These are phyloP conservation scores for Melanogaster broomeanus DNA, from an alignment of 768 basidiomycete genomes.

Conservation along the genomic window DNA sequence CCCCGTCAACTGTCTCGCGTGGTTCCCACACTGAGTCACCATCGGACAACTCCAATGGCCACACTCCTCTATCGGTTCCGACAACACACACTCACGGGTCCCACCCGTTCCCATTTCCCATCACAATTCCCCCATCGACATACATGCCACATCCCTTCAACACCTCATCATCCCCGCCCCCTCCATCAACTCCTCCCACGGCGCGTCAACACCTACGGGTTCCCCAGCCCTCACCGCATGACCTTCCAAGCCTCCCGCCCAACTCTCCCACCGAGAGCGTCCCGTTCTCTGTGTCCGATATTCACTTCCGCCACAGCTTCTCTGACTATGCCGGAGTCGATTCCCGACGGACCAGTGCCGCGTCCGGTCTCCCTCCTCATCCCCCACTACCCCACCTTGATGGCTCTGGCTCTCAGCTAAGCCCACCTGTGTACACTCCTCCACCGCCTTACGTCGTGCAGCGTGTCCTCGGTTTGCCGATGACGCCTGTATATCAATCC, in stretches of 20 bases:
- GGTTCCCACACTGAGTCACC: slow-evolving; percentile 22
- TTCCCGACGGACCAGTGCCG: slow-evolving; percentile 34
- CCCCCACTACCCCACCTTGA: slow-evolving; percentile 38
- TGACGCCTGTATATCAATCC: slow-evolving; percentile 21
- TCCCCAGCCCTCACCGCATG: slow-evolving; percentile 23
- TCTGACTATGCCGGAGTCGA: slow-evolving; percentile 32
- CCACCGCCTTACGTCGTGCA: slow-evolving; percentile 34
- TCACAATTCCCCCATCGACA: slow-evolving; percentile 46
- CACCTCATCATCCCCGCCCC: slow-evolving; percentile 19
- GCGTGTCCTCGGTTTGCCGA: slow-evolving; percentile 31
- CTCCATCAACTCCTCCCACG: slow-evolving; percentile 2
- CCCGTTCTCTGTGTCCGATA: slow-evolving; percentile 55
- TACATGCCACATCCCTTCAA: slow-evolving; percentile 26
- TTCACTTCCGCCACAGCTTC: slow-evolving; percentile 47
- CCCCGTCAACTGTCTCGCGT: slow-evolving; percentile 33
- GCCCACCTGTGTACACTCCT: slow-evolving; percentile 10
- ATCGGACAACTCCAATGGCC: slow-evolving; percentile 23
- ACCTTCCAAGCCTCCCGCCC: slow-evolving; percentile 27
- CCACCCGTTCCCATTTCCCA: slow-evolving; percentile 45
- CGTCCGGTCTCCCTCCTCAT: slow-evolving; percentile 43
- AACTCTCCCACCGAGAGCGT: slow-evolving; percentile 59
- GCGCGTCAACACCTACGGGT: slow-evolving; percentile 30
- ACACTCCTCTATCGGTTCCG: slow-evolving; percentile 17
- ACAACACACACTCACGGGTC: slow-evolving; percentile 26
- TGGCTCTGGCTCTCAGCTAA: slow-evolving; percentile 22